Evolutionary conservation across 768 basidiomycete species (phyloP), one percentile per base, ranked within the genome.

Genomic region (Termitomyces sp.): DNA sequence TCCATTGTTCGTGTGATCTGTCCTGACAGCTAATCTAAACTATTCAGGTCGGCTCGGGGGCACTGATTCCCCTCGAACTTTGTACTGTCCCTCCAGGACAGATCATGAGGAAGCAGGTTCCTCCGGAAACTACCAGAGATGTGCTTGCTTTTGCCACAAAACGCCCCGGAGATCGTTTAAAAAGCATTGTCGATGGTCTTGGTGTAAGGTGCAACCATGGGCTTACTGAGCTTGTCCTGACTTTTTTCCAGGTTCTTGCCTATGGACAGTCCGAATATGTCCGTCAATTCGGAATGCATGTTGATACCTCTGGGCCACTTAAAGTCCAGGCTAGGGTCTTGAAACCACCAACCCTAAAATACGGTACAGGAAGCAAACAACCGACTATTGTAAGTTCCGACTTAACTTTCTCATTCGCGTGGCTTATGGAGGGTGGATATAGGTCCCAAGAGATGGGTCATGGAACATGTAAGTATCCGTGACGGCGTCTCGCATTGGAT

Each of bases 231-330:
- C 30, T 20, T 58, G 18, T 20, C 24, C 30, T 53, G 16, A 39
- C 46, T 48, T 58, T 56, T 44, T 48, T 53, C 22, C 11, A 86
- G 84, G 80, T 86, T 41, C 73, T 88, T 57, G 78, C 80, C 30
- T 90, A 90, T 63, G 86, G 87, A 0, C 84, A 88, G 68, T 89
- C 87, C 0, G 83, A 90, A 69, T 91, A 89, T 61, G 82, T 92
- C 36, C 78, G 81, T 44, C 78, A 85, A 67, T 92, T 92, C 61
- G 89, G 89, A 8, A 83, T 93, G 80, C 61, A 74, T 2, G 85
- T 93, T 20, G 75, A 83, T 51, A 62, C 70, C 4, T 72, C 70
- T 1, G 79, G 78, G 4, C 85, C 89, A 0, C 74, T 90, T 37
- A 75, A 67, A 36, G 75, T 91, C 36, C 70, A 79, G 24, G 91